A percentile compares a stretch with the other conserved stretches of the same genome.
phyloP scores from a whole-genome alignment of 2,329 filamentous ascomycete species.

The Fusarium heterosporum region DNA sequence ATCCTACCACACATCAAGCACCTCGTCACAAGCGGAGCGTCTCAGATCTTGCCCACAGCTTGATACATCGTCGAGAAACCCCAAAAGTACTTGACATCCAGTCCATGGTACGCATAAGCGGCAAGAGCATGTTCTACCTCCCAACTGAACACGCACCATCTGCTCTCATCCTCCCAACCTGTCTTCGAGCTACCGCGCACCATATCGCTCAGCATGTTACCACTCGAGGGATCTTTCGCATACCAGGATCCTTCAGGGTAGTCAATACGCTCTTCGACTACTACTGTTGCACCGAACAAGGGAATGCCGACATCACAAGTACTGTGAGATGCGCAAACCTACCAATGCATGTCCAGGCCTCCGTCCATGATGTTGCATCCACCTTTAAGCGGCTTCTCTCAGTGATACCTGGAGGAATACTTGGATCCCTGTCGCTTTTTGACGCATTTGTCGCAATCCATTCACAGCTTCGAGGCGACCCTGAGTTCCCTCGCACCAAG shows the following conservation, averaged over 20 bases:
- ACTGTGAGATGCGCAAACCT: conserved; percentile 71
- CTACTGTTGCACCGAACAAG: conserved; percentile 65
- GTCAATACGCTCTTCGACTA: conserved; percentile 72
- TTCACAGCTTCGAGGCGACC: conserved; percentile 64
- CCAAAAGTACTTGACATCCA: conserved; percentile 65
- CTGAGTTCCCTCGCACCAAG: conserved; percentile 65
- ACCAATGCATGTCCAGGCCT: conserved; percentile 68
- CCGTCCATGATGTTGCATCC: conserved; percentile 74
- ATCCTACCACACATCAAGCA: conserved; percentile 17
- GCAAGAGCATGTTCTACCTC: conserved; percentile 71
- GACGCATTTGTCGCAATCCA: conserved; percentile 72
- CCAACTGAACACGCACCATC: conserved; percentile 69
- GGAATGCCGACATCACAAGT: conserved; percentile 62
- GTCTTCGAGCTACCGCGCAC: conserved; percentile 74
- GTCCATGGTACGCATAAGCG: conserved; percentile 71
- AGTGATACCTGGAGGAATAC: conserved; percentile 72
- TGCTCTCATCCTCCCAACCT: conserved; percentile 71
- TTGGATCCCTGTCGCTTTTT: conserved; percentile 71
- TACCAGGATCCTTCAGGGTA: conserved; percentile 68
- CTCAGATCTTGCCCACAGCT: conserved; percentile 64
- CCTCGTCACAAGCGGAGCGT: conserved; percentile 63
- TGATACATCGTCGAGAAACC: conserved; percentile 59
- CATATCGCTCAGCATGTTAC: conserved; percentile 68
- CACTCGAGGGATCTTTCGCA: conserved; percentile 71
- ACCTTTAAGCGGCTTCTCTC: conserved; percentile 74